These are phyloP conservation scores for Fomitopsis pinicola DNA, from an alignment of 1,284 basidiomycete genomes.

Conservation along the genomic window DNA sequence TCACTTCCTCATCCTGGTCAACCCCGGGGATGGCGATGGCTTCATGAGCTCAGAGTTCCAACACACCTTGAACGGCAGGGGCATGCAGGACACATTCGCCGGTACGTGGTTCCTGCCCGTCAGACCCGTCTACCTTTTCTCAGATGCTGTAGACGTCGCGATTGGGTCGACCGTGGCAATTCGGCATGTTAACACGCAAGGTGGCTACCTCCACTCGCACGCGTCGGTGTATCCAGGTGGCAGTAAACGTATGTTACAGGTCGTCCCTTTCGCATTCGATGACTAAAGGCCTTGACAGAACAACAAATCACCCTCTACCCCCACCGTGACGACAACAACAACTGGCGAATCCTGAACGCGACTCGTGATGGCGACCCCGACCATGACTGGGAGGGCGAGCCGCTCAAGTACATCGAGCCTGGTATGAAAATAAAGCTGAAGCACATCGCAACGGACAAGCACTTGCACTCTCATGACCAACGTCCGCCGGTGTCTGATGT, in stretches of 20 bases:
- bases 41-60: constrained; percentile 99
- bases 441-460: constrained; percentile 80
- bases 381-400: constrained; percentile 53
- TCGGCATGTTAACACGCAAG: constrained; percentile 94
- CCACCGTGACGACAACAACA: constrained; percentile 55
- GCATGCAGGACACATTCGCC: constrained; percentile 91
- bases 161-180: constrained; percentile 83
- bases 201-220: constrained; percentile 97
- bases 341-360: constrained; percentile 23
- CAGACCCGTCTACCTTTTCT: constrained; percentile 5
- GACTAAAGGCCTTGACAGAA: constrained; percentile 43
- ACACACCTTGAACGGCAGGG: constrained; percentile 88
- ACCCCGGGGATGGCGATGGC: constrained; percentile 93
- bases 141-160: constrained; percentile 61
- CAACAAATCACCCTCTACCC: constrained; percentile 99
- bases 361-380: constrained; percentile 37
- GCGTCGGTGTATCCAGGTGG: constrained; percentile 84
- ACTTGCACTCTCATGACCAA: constrained; percentile 91
- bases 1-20: constrained; percentile 87
- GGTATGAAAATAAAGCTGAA: constrained; percentile 79
- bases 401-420: constrained; percentile 62
- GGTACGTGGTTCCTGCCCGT: constrained; percentile 35
- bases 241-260: constrained; percentile 62
- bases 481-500: constrained; percentile 97
- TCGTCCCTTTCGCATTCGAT: neutral